A percentile compares a stretch with the other conserved stretches of the same genome.
phyloP scores from a whole-genome alignment of 768 basidiomycete genomes.

The Brasilioporus rufonigricans region DNA sequence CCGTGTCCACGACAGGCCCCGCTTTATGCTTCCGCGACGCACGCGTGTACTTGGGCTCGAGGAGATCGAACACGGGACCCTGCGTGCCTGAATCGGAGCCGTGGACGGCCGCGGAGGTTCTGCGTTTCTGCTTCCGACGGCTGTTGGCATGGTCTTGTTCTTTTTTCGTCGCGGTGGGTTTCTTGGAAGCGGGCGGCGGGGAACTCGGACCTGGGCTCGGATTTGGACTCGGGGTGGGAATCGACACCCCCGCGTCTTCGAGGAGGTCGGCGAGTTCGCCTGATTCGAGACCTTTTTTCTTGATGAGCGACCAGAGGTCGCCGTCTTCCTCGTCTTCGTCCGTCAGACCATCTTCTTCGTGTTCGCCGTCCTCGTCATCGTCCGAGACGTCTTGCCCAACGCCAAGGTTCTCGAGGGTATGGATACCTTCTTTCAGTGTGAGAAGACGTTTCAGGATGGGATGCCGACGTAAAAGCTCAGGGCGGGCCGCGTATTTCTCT shows the following conservation, averaged over 20 bases:
- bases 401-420: slow-evolving; percentile 83
- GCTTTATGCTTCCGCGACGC: slow-evolving; percentile 22
- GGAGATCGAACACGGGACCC: slow-evolving; percentile 66
- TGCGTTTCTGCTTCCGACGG: slow-evolving; percentile 64
- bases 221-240: background rate
- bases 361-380: slow-evolving; percentile 39
- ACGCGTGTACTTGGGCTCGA: slow-evolving; percentile 61
- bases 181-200: slow-evolving; percentile 2
- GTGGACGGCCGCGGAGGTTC: slow-evolving; percentile 32
- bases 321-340: slow-evolving; percentile 41
- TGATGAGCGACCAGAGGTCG: slow-evolving; percentile 42
- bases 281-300: slow-evolving; percentile 37
- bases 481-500: slow-evolving; percentile 59
- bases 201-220: slow-evolving; percentile 2
- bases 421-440: slow-evolving; percentile 76
- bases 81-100: slow-evolving; percentile 18
- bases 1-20: slow-evolving; percentile 4
- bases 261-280: slow-evolving; percentile 58
- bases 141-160: slow-evolving; percentile 7
- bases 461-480: slow-evolving; percentile 60
- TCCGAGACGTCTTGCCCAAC: slow-evolving; percentile 55
- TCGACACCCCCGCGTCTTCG: slow-evolving; percentile 41
- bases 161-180: slow-evolving; percentile 6
- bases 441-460: slow-evolving; percentile 77
- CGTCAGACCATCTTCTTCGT: slow-evolving; percentile 32